phyloP scores from a whole-genome alignment of 441 rosid genomes.

The Biscutella auriculata region DNA sequence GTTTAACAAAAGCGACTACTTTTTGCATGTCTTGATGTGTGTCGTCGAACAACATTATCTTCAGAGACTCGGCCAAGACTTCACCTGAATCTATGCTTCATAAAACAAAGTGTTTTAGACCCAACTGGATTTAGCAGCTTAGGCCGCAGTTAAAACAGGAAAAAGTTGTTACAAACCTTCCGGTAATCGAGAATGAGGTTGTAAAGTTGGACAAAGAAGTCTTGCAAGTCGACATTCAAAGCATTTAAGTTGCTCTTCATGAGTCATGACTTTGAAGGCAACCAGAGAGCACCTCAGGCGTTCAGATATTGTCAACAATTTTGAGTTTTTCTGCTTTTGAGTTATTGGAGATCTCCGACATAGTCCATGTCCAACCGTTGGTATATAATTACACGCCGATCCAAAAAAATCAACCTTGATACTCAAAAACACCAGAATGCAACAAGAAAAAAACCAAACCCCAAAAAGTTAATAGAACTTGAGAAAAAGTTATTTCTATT shows the following conservation, averaged over 20 bases:
- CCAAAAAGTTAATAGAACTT: no score
- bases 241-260: conserved; percentile 89
- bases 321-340: conserved; percentile 27
- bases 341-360: conserved; percentile 61
- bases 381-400: not conserved
- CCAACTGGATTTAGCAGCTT: not conserved
- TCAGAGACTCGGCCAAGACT: conserved; percentile 77
- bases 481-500: no score
- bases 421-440: not conserved
- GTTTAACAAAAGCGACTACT: conserved; percentile 91
- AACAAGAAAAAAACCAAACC: not conserved
- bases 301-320: conserved; percentile 51
- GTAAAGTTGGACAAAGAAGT: conserved; percentile 80
- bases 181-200: conserved; percentile 78
- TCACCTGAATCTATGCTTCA: conserved; percentile 72
- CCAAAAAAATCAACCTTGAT: not conserved
- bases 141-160: not conserved
- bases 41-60: conserved; percentile 86
- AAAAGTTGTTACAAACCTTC: conserved; percentile 48
- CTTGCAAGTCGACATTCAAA: conserved; percentile 87
- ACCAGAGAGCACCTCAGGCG: conserved; percentile 81
- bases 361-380: conserved; percentile 78
- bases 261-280: conserved; percentile 72
- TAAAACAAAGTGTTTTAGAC: not conserved
- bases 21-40: conserved; percentile 97